Percentiles rank a stretch among this genome's conserved stretches.
Evolutionary conservation across 2,329 filamentous ascomycete species (phyloP).

Genomic region (Aspergillus niger): DNA sequence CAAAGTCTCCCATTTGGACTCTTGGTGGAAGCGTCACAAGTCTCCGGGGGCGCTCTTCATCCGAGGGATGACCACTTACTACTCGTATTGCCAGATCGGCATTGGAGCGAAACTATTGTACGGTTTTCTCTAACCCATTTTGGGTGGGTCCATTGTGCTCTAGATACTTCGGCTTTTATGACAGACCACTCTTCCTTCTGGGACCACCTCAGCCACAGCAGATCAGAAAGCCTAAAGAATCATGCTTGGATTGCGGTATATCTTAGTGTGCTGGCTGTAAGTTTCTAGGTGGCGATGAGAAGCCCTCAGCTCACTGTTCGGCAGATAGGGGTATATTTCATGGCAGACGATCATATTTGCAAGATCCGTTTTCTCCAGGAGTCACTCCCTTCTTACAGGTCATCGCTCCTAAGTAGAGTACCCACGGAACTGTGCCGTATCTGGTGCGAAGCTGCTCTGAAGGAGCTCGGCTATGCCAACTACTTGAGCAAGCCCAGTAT

Average conservation of each 20-base stretch:
- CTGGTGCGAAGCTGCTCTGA: slow-evolving; percentile 2
- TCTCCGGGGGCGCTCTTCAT: not conserved
- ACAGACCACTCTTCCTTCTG: not conserved
- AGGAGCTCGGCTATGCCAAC: not conserved
- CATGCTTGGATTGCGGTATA: slow-evolving; percentile 5
- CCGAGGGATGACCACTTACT: not conserved
- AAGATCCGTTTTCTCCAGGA: not conserved
- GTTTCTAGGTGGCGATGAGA: not conserved
- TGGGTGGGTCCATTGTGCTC: slow-evolving; percentile 2
- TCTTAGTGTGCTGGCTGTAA: slow-evolving; percentile 3
- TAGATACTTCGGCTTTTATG: not conserved
- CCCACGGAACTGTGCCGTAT: not conserved
- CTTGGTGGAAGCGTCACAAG: not conserved
- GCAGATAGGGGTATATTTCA: slow-evolving; percentile 1
- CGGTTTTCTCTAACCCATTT: slow-evolving; percentile 1
- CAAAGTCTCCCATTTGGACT: slow-evolving; percentile 5
- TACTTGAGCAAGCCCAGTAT: slow-evolving; percentile 3
- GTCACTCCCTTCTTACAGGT: not conserved
- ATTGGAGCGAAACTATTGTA: slow-evolving; percentile 2
- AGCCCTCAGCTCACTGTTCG: not conserved
- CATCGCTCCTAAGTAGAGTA: not conserved
- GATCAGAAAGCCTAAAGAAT: not conserved
- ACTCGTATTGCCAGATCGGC: not conserved
- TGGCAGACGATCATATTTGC: not conserved
- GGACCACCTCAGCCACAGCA: not conserved